Evolutionary conservation across 331 rosid species (phyloP), one percentile per base, ranked within the genome.

Genomic region (Quercus tomentella): DNA sequence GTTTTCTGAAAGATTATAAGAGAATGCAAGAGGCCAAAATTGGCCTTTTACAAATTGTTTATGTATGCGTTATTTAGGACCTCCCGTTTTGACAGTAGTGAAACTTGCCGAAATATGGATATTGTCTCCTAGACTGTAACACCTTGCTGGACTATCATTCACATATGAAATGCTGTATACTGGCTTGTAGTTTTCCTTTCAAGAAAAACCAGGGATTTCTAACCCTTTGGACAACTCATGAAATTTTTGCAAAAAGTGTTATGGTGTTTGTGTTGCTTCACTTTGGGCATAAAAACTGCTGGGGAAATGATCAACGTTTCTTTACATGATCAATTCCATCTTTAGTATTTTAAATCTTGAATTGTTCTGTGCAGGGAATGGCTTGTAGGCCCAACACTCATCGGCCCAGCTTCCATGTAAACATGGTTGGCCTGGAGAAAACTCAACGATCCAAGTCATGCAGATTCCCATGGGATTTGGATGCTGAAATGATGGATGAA

Each of bases 361-460:
- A n/a, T 37, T 65, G 52, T 76, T 77, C 74, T 79, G 20, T 81
- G 74, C 89, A 96, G 99, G 98, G 97, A 88, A 96, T 96, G 99
- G 95, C 98, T 23, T 92, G 98, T 81, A 92, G 99, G 77, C 98
- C 98, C 10, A 96, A 96, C 80, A 96, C 97, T 17, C 98, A 96
- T 73, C 84, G 97, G 23, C 98, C 99, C 1, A 96, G 97, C 83
- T 96, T 96, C 85, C 98, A 90, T 31, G 98, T 96, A 71, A 96
- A 96, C 92, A 93, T 96, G 99, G 97, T 90, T 67, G 99, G 99
- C 54, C 82, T 88, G 81, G 98, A 91, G 91, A 93, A 89, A 82
- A 91, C 91, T 67, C 98, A 91, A 25, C 87, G 94, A 17, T 83
- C 93, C 66, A 89, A 85, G 82, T 89, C 98, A 7, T 89, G 97